These are phyloP conservation scores for Rugonectria rugulosa DNA, from an alignment of 2,329 filamentous ascomycete genomes.

Conservation along the genomic window DNA sequence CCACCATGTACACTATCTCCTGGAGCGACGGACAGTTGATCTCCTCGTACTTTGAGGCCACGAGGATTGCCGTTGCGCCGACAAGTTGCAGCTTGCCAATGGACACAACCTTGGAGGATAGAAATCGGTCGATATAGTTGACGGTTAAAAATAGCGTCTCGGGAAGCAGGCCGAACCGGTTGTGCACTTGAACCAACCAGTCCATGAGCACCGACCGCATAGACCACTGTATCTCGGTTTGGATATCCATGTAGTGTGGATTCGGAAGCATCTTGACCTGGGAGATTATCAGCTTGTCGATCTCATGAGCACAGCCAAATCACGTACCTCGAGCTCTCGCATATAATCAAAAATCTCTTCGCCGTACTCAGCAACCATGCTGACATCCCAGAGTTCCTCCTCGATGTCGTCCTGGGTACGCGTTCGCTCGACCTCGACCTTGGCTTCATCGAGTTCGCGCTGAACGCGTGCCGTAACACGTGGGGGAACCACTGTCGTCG, in stretches of 20 bases:
- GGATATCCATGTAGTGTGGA: conserved; percentile 94
- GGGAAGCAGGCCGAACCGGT: conserved; percentile 87
- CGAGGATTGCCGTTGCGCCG: conserved; percentile 92
- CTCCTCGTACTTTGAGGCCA: conserved; percentile 98
- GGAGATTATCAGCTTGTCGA: conserved; percentile 33
- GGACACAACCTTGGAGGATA: conserved; percentile 93
- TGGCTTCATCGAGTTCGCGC: conserved; percentile 74
- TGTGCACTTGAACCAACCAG: conserved; percentile 96
- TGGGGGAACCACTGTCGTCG: conserved; percentile 72
- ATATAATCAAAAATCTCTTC: conserved; percentile 97
- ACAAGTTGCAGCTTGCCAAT: conserved; percentile 95
- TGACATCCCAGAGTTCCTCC: conserved; percentile 91
- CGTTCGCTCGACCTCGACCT: conserved; percentile 72
- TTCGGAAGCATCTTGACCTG: conserved; percentile 85
- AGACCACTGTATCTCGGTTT: conserved; percentile 98
- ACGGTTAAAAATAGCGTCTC: conserved; percentile 95
- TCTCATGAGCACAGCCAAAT: background rate
- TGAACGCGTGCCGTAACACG: conserved; percentile 72
- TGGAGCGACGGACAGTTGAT: conserved; percentile 96
- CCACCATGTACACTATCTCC: conserved; percentile 99
- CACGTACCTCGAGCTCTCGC: conserved; percentile 81
- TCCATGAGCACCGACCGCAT: conserved; percentile 98
- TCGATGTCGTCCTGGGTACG: conserved; percentile 78
- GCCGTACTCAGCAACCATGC: conserved; percentile 96
- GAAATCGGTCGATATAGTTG: conserved; percentile 97